Evolutionary conservation across 352 stramenopile species (phyloP).

Genomic region (Pythium folliculosum): DNA sequence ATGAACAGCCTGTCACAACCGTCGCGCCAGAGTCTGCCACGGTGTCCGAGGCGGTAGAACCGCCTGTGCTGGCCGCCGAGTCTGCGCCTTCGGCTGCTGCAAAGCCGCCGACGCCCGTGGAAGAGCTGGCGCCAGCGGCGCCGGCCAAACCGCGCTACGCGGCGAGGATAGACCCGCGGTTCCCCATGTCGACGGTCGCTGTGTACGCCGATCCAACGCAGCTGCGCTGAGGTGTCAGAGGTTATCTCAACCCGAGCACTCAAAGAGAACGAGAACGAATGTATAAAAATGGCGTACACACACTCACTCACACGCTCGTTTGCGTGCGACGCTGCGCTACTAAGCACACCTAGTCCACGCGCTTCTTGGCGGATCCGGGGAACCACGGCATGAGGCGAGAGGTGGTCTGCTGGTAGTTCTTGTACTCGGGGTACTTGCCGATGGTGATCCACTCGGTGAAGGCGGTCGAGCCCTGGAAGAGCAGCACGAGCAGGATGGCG

Average conservation of each 20-base stretch:
- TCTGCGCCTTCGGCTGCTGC: neutral
- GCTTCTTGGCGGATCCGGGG: constrained; percentile 24
- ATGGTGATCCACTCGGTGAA: constrained; percentile 91
- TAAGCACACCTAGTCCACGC: constrained; percentile 15
- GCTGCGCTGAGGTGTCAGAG: constrained; percentile 5
- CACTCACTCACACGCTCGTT: neutral
- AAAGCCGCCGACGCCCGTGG: neutral
- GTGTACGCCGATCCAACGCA: constrained; percentile 55
- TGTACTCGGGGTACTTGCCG: constrained; percentile 90
- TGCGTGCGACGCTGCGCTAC: neutral
- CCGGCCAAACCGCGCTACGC: constrained; percentile 27
- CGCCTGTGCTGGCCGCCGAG: neutral
- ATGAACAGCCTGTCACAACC: neutral
- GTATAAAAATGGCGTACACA: constrained; percentile 1
- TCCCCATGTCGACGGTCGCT: constrained; percentile 78
- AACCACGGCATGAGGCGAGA: constrained; percentile 68
- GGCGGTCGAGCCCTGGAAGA: constrained; percentile 90
- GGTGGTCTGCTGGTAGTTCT: constrained; percentile 78
- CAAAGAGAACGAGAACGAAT: neutral
- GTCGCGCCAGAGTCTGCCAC: neutral
- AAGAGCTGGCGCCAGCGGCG: neutral
- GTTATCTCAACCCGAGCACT: neutral
- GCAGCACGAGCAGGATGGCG: constrained; percentile 74
- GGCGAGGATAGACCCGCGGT: constrained; percentile 57
- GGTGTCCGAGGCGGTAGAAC: neutral